phyloP scores from a whole-genome alignment of 2,329 filamentous ascomycete genomes.

The Colletotrichum chlorophyti region DNA sequence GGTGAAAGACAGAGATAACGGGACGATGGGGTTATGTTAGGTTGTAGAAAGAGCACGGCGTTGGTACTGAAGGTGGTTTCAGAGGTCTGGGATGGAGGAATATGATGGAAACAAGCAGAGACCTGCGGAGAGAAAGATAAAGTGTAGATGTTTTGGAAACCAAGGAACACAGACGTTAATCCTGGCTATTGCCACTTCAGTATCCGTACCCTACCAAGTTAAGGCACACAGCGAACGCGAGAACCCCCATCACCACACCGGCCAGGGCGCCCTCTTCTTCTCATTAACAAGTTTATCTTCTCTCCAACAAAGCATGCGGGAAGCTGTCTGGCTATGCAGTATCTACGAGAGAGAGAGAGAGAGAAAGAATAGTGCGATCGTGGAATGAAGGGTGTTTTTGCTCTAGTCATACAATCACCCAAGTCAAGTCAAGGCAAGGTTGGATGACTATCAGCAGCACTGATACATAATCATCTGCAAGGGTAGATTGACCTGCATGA shows the following conservation, averaged over 20 bases:
- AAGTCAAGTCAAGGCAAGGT: not conserved
- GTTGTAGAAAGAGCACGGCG: slow-evolving; percentile 11
- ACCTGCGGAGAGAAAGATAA: not conserved
- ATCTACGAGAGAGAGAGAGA: not conserved
- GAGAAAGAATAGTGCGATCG: not conserved
- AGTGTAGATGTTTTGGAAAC: not conserved
- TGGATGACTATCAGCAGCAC: not conserved
- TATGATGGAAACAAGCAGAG: not conserved
- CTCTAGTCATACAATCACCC: not conserved
- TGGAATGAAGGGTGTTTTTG: not conserved
- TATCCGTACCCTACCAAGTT: too few relatives aligned
- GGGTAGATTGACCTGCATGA: not conserved
- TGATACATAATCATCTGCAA: not conserved
- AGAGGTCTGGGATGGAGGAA: too few relatives aligned
- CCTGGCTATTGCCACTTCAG: too few relatives aligned
- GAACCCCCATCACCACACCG: too few relatives aligned
- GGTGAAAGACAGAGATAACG: slow-evolving; percentile 23
- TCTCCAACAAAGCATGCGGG: too few relatives aligned
- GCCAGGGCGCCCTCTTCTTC: not conserved
- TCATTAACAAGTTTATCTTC: too few relatives aligned
- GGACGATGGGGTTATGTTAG: slow-evolving; percentile 14
- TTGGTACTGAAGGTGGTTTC: too few relatives aligned
- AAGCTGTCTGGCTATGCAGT: too few relatives aligned
- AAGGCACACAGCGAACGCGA: too few relatives aligned
- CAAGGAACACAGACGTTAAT: too few relatives aligned